These are phyloP conservation scores for Chlorociboria aeruginascens DNA, from an alignment of 495 filamentous ascomycete genomes.

Conservation along the genomic window DNA sequence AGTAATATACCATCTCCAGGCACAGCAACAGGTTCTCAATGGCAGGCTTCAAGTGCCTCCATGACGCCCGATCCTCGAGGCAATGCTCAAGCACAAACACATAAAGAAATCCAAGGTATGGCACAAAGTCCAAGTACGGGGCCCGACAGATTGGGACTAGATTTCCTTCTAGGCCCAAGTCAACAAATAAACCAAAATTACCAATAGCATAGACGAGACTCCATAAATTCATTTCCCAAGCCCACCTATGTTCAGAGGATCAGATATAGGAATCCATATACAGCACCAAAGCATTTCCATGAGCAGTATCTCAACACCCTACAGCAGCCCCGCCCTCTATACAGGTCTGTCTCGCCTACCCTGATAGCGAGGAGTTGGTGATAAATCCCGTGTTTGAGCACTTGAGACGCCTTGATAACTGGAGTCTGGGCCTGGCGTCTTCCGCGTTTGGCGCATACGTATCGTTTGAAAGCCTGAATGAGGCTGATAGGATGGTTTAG, in stretches of 20 bases:
- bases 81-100: conserved; percentile 5
- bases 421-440: conserved; percentile 60
- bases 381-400: conserved; percentile 82
- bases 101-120: conserved; percentile 33
- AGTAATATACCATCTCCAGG: conserved; percentile 27
- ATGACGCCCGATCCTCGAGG: conserved; percentile 8
- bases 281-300: conserved; percentile 14
- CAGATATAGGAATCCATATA: conserved; percentile 20
- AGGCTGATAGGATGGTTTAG: conserved; percentile 11
- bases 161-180: conserved; percentile 49
- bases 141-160: conserved; percentile 50
- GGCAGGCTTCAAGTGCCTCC: conserved; percentile 8
- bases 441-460: conserved; percentile 47
- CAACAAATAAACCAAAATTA: conserved; percentile 17
- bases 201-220: conserved; percentile 14
- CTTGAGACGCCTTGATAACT: conserved; percentile 53
- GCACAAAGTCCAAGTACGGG: conserved; percentile 46
- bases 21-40: conserved; percentile 2
- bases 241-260: conserved; percentile 19
- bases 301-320: conserved; percentile 2
- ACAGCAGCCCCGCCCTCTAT: conserved; percentile 28
- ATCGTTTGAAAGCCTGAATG: conserved; percentile 15
- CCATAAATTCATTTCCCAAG: conserved; percentile 20
- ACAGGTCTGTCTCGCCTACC: conserved; percentile 58
- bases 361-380: conserved; percentile 44